Percentiles rank a stretch among this genome's conserved stretches.
Conservation (phyloP, 208 protist species). For the Trypanosoma rangeli region DNA sequence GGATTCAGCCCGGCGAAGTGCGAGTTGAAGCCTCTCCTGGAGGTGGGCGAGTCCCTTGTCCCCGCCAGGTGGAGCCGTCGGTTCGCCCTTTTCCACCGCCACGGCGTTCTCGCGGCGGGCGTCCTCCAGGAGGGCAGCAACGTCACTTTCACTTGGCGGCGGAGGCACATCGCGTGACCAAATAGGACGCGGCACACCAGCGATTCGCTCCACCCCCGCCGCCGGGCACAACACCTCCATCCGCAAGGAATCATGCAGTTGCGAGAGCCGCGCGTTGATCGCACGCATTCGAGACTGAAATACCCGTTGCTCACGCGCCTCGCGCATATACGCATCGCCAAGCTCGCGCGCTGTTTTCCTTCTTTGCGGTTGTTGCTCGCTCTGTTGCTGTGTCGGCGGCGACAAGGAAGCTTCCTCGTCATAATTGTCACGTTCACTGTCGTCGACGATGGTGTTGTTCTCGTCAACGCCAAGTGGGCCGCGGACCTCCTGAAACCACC, state of each 20-base stretch:
- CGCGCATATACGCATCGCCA: constrained; percentile 55
- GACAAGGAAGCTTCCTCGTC: neutral
- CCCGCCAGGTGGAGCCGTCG: neutral
- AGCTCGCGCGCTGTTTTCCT: constrained; percentile 17
- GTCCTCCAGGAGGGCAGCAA: constrained; percentile 39
- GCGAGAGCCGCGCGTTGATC: constrained; percentile 47
- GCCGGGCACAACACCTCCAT: constrained; percentile 25
- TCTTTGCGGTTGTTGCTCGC: neutral
- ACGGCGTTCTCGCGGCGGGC: constrained; percentile 46
- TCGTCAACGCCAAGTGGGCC: constrained; percentile 21
- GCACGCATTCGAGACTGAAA: constrained; percentile 11
- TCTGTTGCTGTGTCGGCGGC: neutral
- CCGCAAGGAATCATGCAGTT: constrained; percentile 29
- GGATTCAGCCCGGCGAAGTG: constrained; percentile 16
- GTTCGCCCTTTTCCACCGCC: constrained; percentile 16
- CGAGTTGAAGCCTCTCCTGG: constrained; percentile 20
- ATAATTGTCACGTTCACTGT: constrained; percentile 18
- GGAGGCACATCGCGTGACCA: constrained; percentile 33
- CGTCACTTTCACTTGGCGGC: constrained; percentile 32
- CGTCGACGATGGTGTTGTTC: neutral
- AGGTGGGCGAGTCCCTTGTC: constrained; percentile 13
- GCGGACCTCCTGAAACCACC: constrained; percentile 12
- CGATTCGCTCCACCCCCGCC: constrained; percentile 23
- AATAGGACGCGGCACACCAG: constrained; percentile 25
- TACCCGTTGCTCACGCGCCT: constrained; percentile 21